phyloP scores from a whole-genome alignment of 345 rosid species.

The Linum trigynum region DNA sequence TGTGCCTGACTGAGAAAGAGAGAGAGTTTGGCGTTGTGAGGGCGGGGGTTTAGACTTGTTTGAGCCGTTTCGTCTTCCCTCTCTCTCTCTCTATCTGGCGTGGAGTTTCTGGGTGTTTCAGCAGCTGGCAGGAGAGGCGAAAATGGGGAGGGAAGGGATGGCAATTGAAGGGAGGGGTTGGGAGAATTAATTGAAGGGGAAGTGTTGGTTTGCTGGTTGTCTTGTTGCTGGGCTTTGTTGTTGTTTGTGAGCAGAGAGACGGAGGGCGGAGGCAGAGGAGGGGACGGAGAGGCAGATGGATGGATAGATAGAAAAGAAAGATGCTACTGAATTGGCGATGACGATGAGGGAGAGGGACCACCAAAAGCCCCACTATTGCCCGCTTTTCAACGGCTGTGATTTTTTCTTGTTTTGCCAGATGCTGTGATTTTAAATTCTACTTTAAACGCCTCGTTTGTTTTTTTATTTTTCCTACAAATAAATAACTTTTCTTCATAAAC shows the following conservation, averaged over 20 bases:
- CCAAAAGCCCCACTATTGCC: background rate
- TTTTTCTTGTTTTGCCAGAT: background rate
- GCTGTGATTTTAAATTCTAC: too few species aligned
- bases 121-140: background rate
- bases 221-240: background rate
- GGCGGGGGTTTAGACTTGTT: background rate
- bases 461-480: too few species aligned
- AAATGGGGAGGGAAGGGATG: too few species aligned
- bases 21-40: background rate
- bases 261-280: background rate
- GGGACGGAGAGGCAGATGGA: background rate
- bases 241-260: too few species aligned
- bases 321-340: background rate
- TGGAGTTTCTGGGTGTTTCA: background rate
- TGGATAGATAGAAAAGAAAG: too few species aligned
- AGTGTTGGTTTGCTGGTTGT: background rate
- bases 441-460: too few species aligned
- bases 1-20: background rate
- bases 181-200: background rate
- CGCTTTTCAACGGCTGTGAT: background rate
- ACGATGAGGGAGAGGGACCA: background rate
- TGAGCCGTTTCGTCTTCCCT: background rate
- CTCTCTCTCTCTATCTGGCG: background rate
- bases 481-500: too few species aligned
- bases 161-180: background rate